These are phyloP conservation scores for Phytophthora pseudosyringae DNA, from an alignment of 352 stramenopile species.

Conservation along the genomic window DNA sequence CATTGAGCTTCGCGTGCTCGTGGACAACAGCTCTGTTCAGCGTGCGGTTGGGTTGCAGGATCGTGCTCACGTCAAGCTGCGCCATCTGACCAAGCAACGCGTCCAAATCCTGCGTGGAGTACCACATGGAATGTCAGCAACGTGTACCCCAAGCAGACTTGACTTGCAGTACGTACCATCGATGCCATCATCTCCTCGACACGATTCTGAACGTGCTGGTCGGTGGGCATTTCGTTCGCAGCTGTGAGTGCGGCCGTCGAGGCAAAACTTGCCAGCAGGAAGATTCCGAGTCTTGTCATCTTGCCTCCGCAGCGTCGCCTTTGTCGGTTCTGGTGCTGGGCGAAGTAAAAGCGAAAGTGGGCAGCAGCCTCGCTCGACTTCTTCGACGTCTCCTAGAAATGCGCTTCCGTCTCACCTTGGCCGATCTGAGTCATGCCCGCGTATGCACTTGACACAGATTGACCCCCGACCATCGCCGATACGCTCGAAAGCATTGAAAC, in stretches of 20 bases:
- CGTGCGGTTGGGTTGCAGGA: slow-evolving; percentile 70
- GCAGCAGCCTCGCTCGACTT: not conserved
- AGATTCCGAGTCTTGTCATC: slow-evolving; percentile 18
- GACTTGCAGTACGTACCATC: slow-evolving; percentile 29
- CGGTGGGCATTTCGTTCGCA: not conserved
- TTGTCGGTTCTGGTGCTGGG: slow-evolving; percentile 1
- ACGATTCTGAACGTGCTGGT: slow-evolving; percentile 24
- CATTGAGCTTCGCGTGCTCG: slow-evolving; percentile 74
- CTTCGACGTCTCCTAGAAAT: slow-evolving; percentile 17
- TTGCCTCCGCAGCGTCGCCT: not conserved
- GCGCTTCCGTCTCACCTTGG: slow-evolving; percentile 15
- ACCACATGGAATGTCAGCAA: slow-evolving; percentile 5
- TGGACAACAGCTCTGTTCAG: slow-evolving; percentile 70
- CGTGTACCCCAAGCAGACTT: not conserved
- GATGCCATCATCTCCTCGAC: slow-evolving; percentile 38
- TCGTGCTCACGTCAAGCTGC: slow-evolving; percentile 88
- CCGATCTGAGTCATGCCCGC: slow-evolving; percentile 23
- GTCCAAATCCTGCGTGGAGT: slow-evolving; percentile 30
- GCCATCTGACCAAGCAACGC: slow-evolving; percentile 91
- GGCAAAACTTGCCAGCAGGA: slow-evolving; percentile 8
- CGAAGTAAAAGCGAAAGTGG: slow-evolving; percentile 37
- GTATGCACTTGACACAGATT: slow-evolving; percentile 17
- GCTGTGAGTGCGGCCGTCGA: not conserved
- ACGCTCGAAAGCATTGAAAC: slow-evolving; percentile 18
- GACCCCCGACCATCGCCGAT: slow-evolving; percentile 18